Base-by-base conservation (phyloP, 2,329 filamentous ascomycete species). In the Aspergillus luchuensis region DNA sequence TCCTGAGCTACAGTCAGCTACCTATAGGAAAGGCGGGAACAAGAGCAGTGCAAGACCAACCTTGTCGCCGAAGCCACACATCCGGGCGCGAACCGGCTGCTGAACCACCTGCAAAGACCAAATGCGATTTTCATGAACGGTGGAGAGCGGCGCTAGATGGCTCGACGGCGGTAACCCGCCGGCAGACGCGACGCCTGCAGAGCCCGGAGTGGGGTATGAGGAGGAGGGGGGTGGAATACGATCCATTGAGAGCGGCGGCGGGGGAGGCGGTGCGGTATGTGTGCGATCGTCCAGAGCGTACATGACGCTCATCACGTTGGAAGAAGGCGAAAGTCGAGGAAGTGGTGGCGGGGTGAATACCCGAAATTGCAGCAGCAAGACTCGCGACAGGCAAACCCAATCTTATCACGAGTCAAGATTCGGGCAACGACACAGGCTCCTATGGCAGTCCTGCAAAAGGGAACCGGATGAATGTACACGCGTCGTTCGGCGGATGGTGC, bases 61-160 rank as follows among this genome's bases (percentile, higher is more conserved):
- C 85, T 98, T 99, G 81, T 99, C 95, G 64, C 95, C 95, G 79
- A 98, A 99, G 7, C 95, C 95, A 80, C 95, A 99, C 95, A 98
- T 98, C 63, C 95, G 91, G 66, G 95, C 95, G 70, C 95, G 88
- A 70, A 91, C 85, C 54, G 95, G 95, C 76, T 98, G 92, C 80
- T 99, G 95, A 67, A 91, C 88, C 62, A 97, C 91, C 66, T 89
- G 82, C 54, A 97, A 84, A 63, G 88, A 90, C 76, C 77, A 81
- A 47, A 76, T 76, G 30, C 78, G 76, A 48, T 78, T 78, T 25
- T 80, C 76, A 53, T 75, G 78, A 43, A 76, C 67, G 54, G 76
- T 78, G 7, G 74, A 72, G 19, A 78, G 69, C 7, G 79, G 72
- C 6, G 73, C 72, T n/a, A 80, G 72, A 53, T 75, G 73, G 53